Conservation (phyloP, 2,329 filamentous ascomycete genomes). For the Aquanectria penicillioides region DNA sequence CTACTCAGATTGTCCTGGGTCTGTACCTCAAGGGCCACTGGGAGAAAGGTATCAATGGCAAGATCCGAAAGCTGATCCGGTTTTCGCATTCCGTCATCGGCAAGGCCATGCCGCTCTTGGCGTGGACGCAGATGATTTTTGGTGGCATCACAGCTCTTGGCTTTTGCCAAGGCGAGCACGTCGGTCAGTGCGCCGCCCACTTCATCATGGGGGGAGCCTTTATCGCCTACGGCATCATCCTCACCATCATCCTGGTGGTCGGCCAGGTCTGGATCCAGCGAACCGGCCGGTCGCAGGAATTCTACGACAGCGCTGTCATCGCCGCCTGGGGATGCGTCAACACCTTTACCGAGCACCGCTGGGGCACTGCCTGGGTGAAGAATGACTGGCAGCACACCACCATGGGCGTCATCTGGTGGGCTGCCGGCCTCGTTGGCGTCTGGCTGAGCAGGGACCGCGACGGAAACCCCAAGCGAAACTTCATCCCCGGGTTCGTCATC, state of each 20-base stretch:
- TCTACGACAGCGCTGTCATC: constrained; percentile 93
- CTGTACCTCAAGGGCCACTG: constrained; percentile 91
- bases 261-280: constrained; percentile 88
- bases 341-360: constrained; percentile 96
- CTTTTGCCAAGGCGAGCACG: constrained; percentile 91
- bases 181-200: constrained; percentile 92
- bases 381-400: constrained; percentile 98
- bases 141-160: constrained; percentile 92
- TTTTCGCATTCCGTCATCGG: constrained; percentile 82
- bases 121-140: constrained; percentile 96
- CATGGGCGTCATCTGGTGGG: constrained; percentile 99
- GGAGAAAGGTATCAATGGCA: constrained; percentile 82
- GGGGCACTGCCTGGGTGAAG: constrained; percentile 87
- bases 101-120: constrained; percentile 84
- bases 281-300: constrained; percentile 90
- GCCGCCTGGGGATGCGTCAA: constrained; percentile 97
- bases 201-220: constrained; percentile 99
- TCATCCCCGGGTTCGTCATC: constrained; percentile 92
- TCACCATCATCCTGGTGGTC: constrained; percentile 87
- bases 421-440: constrained; percentile 86
- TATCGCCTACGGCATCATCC: constrained; percentile 88
- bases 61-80: constrained; percentile 78
- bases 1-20: constrained; percentile 81
- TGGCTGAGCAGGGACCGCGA: constrained; percentile 90
- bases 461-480: constrained; percentile 88